Evolutionary conservation across 805 yeast species (phyloP), one percentile per base, ranked within the genome.

Genomic region (Saturnispora hagleri): DNA sequence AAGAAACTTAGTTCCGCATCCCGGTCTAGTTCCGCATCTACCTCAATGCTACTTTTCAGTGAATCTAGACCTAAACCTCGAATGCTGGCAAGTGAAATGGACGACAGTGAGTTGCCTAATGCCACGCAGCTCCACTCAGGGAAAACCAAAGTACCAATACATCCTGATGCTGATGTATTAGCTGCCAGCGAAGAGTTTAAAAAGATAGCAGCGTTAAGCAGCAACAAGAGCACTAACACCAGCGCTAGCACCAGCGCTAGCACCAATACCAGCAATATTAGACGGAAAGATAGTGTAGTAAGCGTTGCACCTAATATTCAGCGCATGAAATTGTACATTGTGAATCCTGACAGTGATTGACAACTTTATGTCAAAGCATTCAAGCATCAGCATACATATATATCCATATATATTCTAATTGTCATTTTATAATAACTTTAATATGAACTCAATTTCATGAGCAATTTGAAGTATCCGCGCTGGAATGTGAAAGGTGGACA

Each of bases 1-100:
- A 47, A 31, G 26, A 31, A 15, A 2, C 42, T 18, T 34, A 33
- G n/a, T 38, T 17, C 24, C 13, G 26, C 6, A 20, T 24, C 44
- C n/a, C 20, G 31, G 9, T 13, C 31, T 17, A 44, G 43, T n/a
- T 17, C 36, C 13, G 20, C 20, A 17, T 49, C 51, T 26, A 35
- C 31, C 27, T 22, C 43, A 17, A 24, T 31, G 20, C 18, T 43
- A n/a, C 46, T 49, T 8, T 49, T 49, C 27, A 33, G 51, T 17
- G 47, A 15, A 5, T 9, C 79, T 53, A 75, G 80, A 50, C 86
- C 85, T 26, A 73, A 88, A 45, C 73, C 84, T 56, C 73, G 93
- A 47, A 72, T 85, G 66, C 70, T 86, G 54, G 91, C 90, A 2
- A 77, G 84, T 24, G 93, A 85, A 63, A 82, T 85, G 36, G 90